Percentiles rank a stretch among this genome's conserved stretches.
Evolutionary conservation across 108 stramenopile species (phyloP).

Genomic region (Cyclotella atomus): DNA sequence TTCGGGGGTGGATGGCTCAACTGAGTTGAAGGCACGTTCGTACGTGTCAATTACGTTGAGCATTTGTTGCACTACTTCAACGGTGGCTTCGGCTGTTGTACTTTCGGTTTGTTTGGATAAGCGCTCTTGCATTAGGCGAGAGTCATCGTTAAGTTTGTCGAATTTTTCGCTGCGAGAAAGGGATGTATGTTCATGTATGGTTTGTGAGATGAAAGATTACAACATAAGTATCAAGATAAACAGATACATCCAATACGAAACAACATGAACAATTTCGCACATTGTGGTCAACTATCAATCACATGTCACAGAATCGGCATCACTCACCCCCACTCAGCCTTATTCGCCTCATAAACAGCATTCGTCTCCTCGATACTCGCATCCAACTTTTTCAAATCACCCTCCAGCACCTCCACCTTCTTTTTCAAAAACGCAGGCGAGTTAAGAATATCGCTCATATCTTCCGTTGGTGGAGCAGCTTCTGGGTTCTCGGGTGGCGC

Average conservation of each 20-base stretch:
- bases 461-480: slow-evolving; percentile 1
- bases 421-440: slow-evolving; percentile 84
- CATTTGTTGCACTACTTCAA: slow-evolving; percentile 63
- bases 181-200: neutral
- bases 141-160: slow-evolving; percentile 13
- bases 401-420: slow-evolving; percentile 82
- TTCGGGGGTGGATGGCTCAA: slow-evolving; percentile 63
- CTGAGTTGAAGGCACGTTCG: slow-evolving; percentile 79
- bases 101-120: slow-evolving; percentile 60
- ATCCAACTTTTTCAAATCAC: slow-evolving; percentile 65
- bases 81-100: slow-evolving; percentile 61
- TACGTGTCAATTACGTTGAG: slow-evolving; percentile 81
- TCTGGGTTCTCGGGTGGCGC: too few species aligned
- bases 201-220: neutral
- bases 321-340: slow-evolving; percentile 73
- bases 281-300: too few species aligned
- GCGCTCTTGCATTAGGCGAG: slow-evolving; percentile 66
- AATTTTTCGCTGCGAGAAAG: slow-evolving; percentile 3
- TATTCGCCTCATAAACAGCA: slow-evolving; percentile 58
- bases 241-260: neutral
- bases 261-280: too few species aligned
- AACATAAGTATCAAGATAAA: neutral
- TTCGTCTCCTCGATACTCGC: slow-evolving; percentile 63
- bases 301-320: neutral
- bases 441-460: slow-evolving; percentile 68